Base-by-base conservation (phyloP, 805 yeast genomes). In the Saccharomyces kudriavzevii region DNA sequence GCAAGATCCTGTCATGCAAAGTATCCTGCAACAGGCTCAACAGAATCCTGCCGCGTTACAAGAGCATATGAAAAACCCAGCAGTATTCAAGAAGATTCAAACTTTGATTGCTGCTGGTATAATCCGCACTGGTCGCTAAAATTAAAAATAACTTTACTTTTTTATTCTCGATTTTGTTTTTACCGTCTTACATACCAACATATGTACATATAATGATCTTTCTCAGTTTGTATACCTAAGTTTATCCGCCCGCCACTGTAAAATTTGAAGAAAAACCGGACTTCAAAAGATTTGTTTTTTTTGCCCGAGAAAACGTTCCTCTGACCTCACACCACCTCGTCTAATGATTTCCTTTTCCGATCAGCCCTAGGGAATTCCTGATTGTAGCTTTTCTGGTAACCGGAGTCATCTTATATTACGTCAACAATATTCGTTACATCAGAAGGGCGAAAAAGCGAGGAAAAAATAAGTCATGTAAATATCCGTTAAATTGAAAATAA, bases 41-140 rank as follows among this genome's bases (percentile, higher is more conserved):
- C 88, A 83, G 56, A 87, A 94, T 69, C 99, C 99, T 50, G 96
- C 96, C 47, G 98, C 98, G 52, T 79, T 94, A 63, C 95, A 88
- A 70, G 97, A 92, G 65, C 99, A 94, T 74, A 90, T 94, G 97
- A 87, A 83, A 78, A 94, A 94, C 74, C 98, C 99, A 45, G 95
- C 84, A 56, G 87, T 94, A 50, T 81, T 84, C 67, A 85, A 84
- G 71, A 94, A 94, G 82, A 84, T 94, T 63, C 85, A 87, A 71
- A 79, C 87, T 62, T 80, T 94, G 71, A 85, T 91, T 69, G 96
- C 97, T 53, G 97, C 98, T 20, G 99, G 99, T 70, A 87, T 94
- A 53, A 91, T 94, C 66, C 85, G 96, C 70, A 89, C 96, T 30
- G 84, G 96, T 68, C 85, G 70, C 60, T 52, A 54, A 48, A 13